Base-by-base conservation (phyloP, 805 yeast genomes). In the Candida railenensis region DNA sequence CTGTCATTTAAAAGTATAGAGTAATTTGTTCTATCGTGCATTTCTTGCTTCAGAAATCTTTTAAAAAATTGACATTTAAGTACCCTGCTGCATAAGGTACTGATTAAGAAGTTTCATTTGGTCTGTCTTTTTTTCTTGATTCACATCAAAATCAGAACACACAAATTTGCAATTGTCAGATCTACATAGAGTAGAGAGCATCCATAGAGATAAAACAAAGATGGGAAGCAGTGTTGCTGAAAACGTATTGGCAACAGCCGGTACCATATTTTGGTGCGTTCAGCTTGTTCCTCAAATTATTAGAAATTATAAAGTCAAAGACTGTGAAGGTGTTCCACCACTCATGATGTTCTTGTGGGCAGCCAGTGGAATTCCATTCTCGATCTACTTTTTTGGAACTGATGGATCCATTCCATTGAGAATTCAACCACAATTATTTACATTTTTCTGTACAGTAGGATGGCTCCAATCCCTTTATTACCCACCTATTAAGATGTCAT, bases 251-350 rank as follows among this genome's bases (percentile, higher is more conserved):
- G 97, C 89, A 1, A 90, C 96, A 11, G 73, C 88, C 1, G 97
- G 96, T 4, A 92, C 98, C 0, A 82, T 91, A 1, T 76, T 87
- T 48, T 92, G 97, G 97, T 91, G 97, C 63, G 70, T 91, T 52
- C 97, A 92, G 66, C 69, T 92, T 52, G 74, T 90, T 1, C 97
- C 97, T 1, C 98, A 88, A 52, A 83, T 91, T 40, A 72, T 81
- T 47, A 74, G 82, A 60, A 91, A 92, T 61, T 90, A 78, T 68
- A 73, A 74, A 48, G 77, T 78, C 7, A 89, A 92, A 57, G 82
- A 89, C 59, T 87, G 96, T 48, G 86, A 83, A 22, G 97, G 98
- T 0, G 67, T 91, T 8, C 96, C 96, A 1, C 90, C 91, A 3
- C n/a, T 78, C 32, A 90, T 92, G 96, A 77, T 89, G 81, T 78